Conservation (phyloP, 768 basidiomycete species). For the Tubosaeta brunneosetosa region DNA sequence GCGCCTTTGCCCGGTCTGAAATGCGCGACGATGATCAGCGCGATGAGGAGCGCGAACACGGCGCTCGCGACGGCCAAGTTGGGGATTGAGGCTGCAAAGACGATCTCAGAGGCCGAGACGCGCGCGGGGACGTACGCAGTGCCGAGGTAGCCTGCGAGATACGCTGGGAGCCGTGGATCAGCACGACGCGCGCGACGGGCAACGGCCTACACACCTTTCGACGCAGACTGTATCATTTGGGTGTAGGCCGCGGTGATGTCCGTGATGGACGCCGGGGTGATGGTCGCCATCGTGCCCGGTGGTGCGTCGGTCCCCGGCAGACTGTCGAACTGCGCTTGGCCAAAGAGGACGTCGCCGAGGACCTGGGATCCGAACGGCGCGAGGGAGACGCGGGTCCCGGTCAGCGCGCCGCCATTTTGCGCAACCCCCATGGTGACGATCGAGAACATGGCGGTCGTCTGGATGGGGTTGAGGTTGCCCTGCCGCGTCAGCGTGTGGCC, state of each 20-base stretch:
- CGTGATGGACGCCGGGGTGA: slow-evolving; percentile 7
- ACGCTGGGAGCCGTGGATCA: neutral
- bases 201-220: slow-evolving; percentile 12
- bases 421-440: slow-evolving; percentile 13
- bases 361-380: slow-evolving; percentile 12
- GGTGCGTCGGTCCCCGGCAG: slow-evolving; percentile 2
- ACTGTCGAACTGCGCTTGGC: slow-evolving; percentile 8
- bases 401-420: neutral
- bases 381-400: neutral
- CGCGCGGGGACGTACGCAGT: slow-evolving; percentile 29
- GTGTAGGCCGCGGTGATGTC: slow-evolving; percentile 18
- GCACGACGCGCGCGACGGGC: neutral
- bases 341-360: slow-evolving; percentile 19
- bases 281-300: neutral
- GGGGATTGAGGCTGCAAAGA: slow-evolving; percentile 27
- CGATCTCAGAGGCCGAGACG: slow-evolving; percentile 14
- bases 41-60: slow-evolving; percentile 21
- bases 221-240: slow-evolving; percentile 15
- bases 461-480: slow-evolving; percentile 22
- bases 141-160: slow-evolving; percentile 20
- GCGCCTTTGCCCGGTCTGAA: slow-evolving; percentile 21
- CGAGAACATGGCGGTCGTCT: slow-evolving; percentile 23
- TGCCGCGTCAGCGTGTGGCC: slow-evolving; percentile 12
- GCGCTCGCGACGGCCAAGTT: slow-evolving; percentile 22
- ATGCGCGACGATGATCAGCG: slow-evolving; percentile 17